A percentile compares a stretch with the other conserved stretches of the same genome.
Conservation (phyloP, 345 rosid species). For the Boechera retrofracta region DNA sequence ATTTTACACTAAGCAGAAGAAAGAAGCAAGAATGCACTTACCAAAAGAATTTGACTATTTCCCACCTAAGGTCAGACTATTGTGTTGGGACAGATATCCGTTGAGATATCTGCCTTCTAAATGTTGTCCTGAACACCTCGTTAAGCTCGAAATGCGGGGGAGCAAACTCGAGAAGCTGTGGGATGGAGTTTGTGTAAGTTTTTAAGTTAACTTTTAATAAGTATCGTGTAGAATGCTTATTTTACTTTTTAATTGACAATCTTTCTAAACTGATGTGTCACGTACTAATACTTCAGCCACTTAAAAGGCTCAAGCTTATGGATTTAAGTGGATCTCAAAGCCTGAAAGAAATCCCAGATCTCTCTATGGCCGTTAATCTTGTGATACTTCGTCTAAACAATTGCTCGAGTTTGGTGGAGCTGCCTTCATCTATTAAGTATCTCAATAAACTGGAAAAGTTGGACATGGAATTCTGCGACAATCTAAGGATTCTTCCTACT, state of each 20-base stretch:
- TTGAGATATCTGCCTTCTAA: conserved; percentile 16
- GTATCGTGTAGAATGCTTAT: no score
- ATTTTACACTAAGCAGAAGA: no score
- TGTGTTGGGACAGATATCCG: not conserved
- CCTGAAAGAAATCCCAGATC: not conserved
- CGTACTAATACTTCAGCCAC: not conserved
- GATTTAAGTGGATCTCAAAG: not conserved
- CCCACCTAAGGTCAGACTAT: not conserved
- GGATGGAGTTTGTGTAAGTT: not conserved
- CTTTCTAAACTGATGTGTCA: no score
- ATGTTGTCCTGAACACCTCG: not conserved
- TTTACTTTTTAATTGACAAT: no score
- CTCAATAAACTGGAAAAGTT: not conserved
- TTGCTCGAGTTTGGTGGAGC: not conserved
- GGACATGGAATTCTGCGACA: not conserved
- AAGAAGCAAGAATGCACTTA: no score
- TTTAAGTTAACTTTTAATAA: no score
- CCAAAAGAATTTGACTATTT: no score
- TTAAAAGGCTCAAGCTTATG: not conserved
- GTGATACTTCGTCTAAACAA: not conserved
- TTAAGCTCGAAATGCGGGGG: not conserved
- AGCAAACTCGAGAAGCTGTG: conserved; percentile 31
- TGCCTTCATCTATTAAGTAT: not conserved
- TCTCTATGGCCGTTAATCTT: no score
- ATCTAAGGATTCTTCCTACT: not conserved